Conservation (phyloP, 371 early-diverging fungal species). For the Actinomucor elegans region DNA sequence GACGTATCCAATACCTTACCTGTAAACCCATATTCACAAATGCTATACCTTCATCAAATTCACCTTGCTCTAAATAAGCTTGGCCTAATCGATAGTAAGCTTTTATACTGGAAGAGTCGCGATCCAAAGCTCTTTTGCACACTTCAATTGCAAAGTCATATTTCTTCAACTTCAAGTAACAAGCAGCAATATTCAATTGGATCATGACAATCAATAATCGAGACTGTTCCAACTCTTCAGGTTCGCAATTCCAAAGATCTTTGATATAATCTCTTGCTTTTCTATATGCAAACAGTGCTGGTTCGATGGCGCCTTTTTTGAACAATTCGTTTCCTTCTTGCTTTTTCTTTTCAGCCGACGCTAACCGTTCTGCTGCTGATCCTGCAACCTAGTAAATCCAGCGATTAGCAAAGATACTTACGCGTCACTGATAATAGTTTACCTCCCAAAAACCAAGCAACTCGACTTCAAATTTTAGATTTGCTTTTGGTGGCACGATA, state of each 20-base stretch:
- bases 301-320: slow-evolving; percentile 28
- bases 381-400: slow-evolving; percentile 18
- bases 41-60: slow-evolving; percentile 54
- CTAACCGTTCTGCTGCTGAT: slow-evolving; percentile 25
- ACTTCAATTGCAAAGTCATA: slow-evolving; percentile 43
- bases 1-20: slow-evolving; percentile 12
- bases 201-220: slow-evolving; percentile 34
- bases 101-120: slow-evolving; percentile 61
- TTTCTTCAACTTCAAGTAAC: slow-evolving; percentile 40
- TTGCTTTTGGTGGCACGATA: slow-evolving; percentile 53
- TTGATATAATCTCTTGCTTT: slow-evolving; percentile 35
- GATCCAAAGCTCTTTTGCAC: slow-evolving; percentile 47
- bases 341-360: slow-evolving; percentile 51
- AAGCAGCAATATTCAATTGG: slow-evolving; percentile 41
- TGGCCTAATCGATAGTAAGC: slow-evolving; percentile 62
- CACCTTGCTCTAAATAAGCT: slow-evolving; percentile 51
- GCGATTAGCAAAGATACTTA: background rate
- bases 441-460: slow-evolving; percentile 54
- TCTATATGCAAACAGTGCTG: slow-evolving; percentile 38
- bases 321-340: slow-evolving; percentile 54
- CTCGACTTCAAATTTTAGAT: slow-evolving; percentile 57
- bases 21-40: slow-evolving; percentile 48
- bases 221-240: slow-evolving; percentile 26
- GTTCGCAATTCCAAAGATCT: slow-evolving; percentile 44
- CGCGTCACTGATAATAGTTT: background rate